Evolutionary conservation across 129 eudicot genomes (phyloP).

Genomic region (Erigeron canadensis): DNA sequence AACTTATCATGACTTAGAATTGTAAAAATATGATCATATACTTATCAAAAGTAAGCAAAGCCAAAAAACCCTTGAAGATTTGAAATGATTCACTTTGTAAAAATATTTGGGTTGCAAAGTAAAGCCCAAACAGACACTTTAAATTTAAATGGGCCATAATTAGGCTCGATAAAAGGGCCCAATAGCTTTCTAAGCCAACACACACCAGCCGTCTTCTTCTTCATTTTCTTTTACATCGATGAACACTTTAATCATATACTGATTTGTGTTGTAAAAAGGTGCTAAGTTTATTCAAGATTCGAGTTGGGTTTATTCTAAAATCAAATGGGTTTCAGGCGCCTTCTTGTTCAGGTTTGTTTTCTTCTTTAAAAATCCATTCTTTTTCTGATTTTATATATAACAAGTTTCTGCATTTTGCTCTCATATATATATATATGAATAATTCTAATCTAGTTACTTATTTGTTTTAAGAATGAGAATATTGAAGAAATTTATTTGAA

Average conservation of each 20-base stretch:
- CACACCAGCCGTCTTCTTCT: conserved; percentile 12
- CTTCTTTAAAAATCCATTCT: not conserved
- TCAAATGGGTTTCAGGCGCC: conserved; percentile 29
- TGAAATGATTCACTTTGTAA: too few species aligned
- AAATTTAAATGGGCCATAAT: not conserved
- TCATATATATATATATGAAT: not conserved
- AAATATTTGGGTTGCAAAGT: not conserved
- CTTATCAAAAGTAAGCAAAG: too few species aligned
- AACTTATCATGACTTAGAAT: too few species aligned
- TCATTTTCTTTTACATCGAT: not conserved
- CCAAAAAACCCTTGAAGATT: too few species aligned
- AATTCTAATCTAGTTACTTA: conserved; percentile 18
- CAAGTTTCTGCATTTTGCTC: conserved; percentile 2
- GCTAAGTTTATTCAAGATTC: conserved; percentile 14
- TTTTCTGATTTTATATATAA: not conserved
- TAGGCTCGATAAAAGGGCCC: conserved; percentile 14
- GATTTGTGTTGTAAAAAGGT: conserved; percentile 9
- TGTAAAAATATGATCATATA: too few species aligned
- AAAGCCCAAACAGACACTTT: not conserved
- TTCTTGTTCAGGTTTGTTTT: conserved; percentile 24
- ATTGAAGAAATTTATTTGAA: not conserved
- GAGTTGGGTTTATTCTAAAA: not conserved
- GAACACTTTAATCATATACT: not conserved
- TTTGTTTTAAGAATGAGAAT: not conserved
- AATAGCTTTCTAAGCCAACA: not conserved